Percentiles rank a stretch among this genome's conserved stretches.
Evolutionary conservation across 345 rosid species (phyloP).

Genomic region (Linum trigynum): DNA sequence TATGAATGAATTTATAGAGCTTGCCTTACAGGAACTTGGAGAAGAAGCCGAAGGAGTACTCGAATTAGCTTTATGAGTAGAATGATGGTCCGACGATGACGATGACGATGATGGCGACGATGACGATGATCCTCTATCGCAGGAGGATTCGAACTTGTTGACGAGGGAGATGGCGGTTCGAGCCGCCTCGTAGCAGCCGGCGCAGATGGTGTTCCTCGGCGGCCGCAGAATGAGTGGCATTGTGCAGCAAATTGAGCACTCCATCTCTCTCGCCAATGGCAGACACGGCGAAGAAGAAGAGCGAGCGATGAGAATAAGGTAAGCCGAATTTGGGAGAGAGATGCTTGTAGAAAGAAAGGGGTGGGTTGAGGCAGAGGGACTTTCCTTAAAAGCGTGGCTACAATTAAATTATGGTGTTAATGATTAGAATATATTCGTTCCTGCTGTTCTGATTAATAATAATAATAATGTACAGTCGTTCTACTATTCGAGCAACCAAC

Average conservation of each 20-base stretch:
- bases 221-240: slow-evolving; percentile 69
- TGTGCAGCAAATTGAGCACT: slow-evolving; percentile 70
- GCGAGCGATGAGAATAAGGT: too few relatives aligned
- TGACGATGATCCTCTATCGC: not conserved
- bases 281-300: not conserved
- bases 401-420: not conserved
- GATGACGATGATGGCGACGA: not conserved
- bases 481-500: not conserved
- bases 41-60: slow-evolving; percentile 14
- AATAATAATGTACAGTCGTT: too few relatives aligned
- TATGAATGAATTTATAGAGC: slow-evolving; percentile 15
- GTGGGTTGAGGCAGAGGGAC: not conserved
- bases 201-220: slow-evolving; percentile 81
- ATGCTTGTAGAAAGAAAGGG: too few relatives aligned
- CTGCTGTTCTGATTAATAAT: not conserved
- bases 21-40: slow-evolving; percentile 55
- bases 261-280: slow-evolving; percentile 31
- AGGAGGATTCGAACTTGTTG: slow-evolving; percentile 33
- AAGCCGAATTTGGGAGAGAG: too few relatives aligned
- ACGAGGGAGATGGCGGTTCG: slow-evolving; percentile 38
- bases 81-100: not conserved
- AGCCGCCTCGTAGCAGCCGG: slow-evolving; percentile 68
- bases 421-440: not conserved
- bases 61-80: slow-evolving; percentile 18
- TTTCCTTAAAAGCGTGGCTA: slow-evolving; percentile 2